Percentiles rank a stretch among this genome's conserved stretches.
Conservation (phyloP, 768 basidiomycete genomes). For the Paxillus involutus region DNA sequence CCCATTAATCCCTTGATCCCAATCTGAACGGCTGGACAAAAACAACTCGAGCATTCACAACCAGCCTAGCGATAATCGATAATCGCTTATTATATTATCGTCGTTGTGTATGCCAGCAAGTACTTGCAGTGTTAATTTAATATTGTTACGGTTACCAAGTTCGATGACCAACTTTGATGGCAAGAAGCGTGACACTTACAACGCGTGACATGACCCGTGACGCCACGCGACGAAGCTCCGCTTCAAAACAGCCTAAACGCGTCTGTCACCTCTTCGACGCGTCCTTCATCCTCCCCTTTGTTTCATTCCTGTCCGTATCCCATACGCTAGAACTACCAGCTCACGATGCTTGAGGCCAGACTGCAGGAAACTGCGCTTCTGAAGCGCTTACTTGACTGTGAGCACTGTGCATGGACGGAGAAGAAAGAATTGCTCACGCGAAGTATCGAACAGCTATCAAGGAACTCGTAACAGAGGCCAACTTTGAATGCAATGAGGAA, state of each 20-base stretch:
- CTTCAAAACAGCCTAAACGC: constrained; percentile 32
- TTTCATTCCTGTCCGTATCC: constrained; percentile 1
- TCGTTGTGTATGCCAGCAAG: not conserved
- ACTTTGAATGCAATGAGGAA: constrained; percentile 96
- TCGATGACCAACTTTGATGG: not conserved
- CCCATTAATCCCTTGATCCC: constrained; percentile 7
- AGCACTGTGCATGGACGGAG: constrained; percentile 20
- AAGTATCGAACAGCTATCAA: constrained; percentile 71
- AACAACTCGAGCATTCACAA: not conserved
- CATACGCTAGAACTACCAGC: constrained; percentile 6
- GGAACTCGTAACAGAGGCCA: constrained; percentile 96
- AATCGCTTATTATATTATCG: not conserved
- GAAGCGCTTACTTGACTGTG: constrained; percentile 93
- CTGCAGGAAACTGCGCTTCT: constrained; percentile 83
- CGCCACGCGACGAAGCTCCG: constrained; percentile 32
- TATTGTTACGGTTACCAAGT: not conserved
- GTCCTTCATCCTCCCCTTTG: constrained; percentile 13
- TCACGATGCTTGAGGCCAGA: constrained; percentile 85
- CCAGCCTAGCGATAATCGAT: not conserved
- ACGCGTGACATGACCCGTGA: constrained; percentile 31
- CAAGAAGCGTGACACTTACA: constrained; percentile 14
- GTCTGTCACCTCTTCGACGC: constrained; percentile 19
- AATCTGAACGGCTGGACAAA: constrained; percentile 5
- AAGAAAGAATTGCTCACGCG: constrained; percentile 5
- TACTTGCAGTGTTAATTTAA: no score